A percentile compares a stretch with the other conserved stretches of the same genome.
These are phyloP conservation scores for Paraurostyla sp. DNA, from an alignment of 73 alveolate species.

Conservation along the genomic window DNA sequence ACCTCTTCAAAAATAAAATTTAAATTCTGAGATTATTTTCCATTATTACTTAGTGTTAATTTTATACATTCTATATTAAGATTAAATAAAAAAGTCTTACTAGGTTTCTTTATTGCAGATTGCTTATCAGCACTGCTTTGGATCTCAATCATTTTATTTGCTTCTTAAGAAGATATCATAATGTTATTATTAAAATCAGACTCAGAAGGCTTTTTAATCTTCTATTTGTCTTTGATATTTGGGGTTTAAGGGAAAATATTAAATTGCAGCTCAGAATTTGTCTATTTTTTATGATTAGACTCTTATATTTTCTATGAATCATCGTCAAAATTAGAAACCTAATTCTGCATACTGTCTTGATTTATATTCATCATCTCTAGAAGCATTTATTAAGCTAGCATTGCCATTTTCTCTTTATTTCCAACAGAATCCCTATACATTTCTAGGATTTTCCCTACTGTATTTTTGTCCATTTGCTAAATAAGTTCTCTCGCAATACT, in stretches of 20 bases:
- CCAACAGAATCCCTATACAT: slow-evolving; percentile 3
- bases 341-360: not conserved
- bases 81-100: not conserved
- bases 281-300: not conserved
- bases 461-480: not conserved
- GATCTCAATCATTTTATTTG: not conserved
- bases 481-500: not conserved
- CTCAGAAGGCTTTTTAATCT: not conserved
- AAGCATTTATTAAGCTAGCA: not conserved
- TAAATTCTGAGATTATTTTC: too few species aligned
- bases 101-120: not conserved
- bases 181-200: not conserved
- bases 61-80: not conserved
- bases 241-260: not conserved
- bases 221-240: not conserved
- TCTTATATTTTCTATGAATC: not conserved
- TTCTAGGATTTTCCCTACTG: not conserved
- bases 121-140: not conserved
- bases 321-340: not conserved
- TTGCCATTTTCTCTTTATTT: slow-evolving; percentile 34
- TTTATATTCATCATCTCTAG: slow-evolving; percentile 20
- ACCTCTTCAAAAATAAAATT: not conserved
- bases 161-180: not conserved
- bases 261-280: not conserved
- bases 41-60: not conserved